Base-by-base conservation (phyloP, 495 filamentous ascomycete genomes). In the Penicillium lagena region DNA sequence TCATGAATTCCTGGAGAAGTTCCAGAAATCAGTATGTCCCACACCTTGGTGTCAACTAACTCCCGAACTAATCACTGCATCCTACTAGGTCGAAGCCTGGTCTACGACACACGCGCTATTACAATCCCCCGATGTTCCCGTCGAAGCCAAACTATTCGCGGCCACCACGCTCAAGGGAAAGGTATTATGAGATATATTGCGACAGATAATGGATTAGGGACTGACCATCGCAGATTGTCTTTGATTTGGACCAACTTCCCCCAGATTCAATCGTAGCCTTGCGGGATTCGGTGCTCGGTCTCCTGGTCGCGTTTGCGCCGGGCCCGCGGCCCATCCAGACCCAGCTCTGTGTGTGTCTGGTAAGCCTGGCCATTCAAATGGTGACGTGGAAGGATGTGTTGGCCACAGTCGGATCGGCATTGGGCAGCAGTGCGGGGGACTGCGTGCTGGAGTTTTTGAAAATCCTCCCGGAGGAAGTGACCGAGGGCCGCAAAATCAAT, bases 401-500 rank as follows among this genome's bases (percentile, higher is more conserved):
- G 51, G 75, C 76, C 14, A 77, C 81, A 28, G 85, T 97, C 28
- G 88, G 94, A 15, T 75, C 81, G 29, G 75, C 83, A 11, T 74
- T 99, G 35, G 89, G 91, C 39, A 81, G 78, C 58, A 82, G 82
- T 52, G 80, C 85, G 36, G 78, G 84, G 51, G 82, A 90, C 42
- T 90, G 86, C 60, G 85, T 96, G 52, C 68, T 99, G 49, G 94
- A 97, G 60, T 97, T 99, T 66, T 74, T 99, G 43, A 89, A 83
- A 59, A 90, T 99, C 56, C 80, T 99, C 37, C 93, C 93, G 13
- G 93, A 99, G 74, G 93, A 99, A 78, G 94, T 99, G 63, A 97
- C 88, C 39, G 93, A 97, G 74, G 93, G 94, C 67, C 87, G 93
- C 67, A 97, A 96, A 73, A 95, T 97, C 78, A 94, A 87, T 76